Conservation (phyloP, 108 stramenopile species). For the Chaetoceros tenuissimus region DNA sequence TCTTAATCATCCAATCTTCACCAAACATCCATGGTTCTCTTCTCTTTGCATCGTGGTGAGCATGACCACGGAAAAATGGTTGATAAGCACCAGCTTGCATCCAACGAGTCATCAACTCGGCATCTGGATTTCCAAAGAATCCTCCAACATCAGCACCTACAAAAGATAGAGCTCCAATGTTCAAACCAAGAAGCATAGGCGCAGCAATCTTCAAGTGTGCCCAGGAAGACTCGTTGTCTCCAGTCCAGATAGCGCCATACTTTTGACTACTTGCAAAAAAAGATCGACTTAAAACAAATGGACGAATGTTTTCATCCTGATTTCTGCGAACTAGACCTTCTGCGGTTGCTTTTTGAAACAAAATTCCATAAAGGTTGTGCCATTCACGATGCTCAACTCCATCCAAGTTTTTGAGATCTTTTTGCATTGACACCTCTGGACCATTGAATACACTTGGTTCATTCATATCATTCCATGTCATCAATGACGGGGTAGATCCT, state of each 20-base stretch:
- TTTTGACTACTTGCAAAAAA: conserved; percentile 97
- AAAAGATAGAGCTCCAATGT: conserved; percentile 89
- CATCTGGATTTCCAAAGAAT: conserved; percentile 94
- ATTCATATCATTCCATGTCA: conserved; percentile 99
- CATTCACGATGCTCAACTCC: conserved; percentile 98
- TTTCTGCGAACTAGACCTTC: conserved; percentile 83
- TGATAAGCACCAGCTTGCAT: conserved; percentile 97
- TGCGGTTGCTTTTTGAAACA: conserved; percentile 93
- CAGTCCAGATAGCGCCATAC: conserved; percentile 99
- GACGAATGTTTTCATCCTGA: conserved; percentile 63
- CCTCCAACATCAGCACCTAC: conserved; percentile 99
- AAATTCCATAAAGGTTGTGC: conserved; percentile 99
- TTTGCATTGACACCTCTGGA: conserved; percentile 97
- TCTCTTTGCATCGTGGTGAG: conserved; percentile 96
- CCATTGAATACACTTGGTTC: conserved; percentile 99
- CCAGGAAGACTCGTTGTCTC: conserved; percentile 97
- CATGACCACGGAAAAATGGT: conserved; percentile 99
- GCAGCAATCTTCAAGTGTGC: conserved; percentile 83
- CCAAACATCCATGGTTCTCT: conserved; percentile 98
- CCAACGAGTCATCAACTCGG: conserved; percentile 97
- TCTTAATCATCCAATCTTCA: conserved; percentile 72
- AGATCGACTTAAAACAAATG: conserved; percentile 93
- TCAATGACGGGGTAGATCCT: conserved; percentile 86
- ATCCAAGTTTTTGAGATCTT: conserved; percentile 78
- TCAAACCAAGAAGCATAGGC: conserved; percentile 94